Conservation (phyloP, 495 filamentous ascomycete species). For the Xanthoparmelia taractica region DNA sequence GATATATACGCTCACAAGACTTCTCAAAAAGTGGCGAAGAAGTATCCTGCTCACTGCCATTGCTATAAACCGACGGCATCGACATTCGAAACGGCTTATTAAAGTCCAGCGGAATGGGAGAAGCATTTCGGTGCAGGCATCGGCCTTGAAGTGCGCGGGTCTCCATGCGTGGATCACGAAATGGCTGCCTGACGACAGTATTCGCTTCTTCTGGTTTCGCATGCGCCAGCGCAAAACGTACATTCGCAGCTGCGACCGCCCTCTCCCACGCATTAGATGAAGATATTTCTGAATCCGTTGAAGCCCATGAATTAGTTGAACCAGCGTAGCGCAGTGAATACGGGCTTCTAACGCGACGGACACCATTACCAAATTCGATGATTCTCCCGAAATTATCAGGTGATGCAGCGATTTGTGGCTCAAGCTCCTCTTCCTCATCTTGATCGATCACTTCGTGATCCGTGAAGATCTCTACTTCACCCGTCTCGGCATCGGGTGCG, state of each 20-base stretch:
- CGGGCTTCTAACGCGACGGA: not conserved
- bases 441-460: not conserved
- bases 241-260: not conserved
- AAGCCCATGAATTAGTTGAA: not conserved
- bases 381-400: constrained; percentile 2
- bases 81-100: not conserved
- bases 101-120: constrained; percentile 8
- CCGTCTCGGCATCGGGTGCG: constrained; percentile 3
- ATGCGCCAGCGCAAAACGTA: not conserved
- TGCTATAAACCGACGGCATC: constrained; percentile 10
- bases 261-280: constrained; percentile 8
- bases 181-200: not conserved
- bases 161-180: not conserved
- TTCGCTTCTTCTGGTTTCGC: not conserved
- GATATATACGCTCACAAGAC: not conserved
- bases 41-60: constrained; percentile 11
- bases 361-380: not conserved
- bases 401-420: not conserved
- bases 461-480: constrained; percentile 3
- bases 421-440: not conserved
- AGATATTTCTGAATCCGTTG: not conserved
- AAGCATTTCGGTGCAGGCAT: not conserved
- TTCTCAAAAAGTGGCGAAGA: constrained; percentile 13
- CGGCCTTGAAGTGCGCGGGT: not conserved
- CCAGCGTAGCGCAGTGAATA: not conserved